Evolutionary conservation across 257 asterid species (phyloP).

Genomic region (Solanum rostratum): DNA sequence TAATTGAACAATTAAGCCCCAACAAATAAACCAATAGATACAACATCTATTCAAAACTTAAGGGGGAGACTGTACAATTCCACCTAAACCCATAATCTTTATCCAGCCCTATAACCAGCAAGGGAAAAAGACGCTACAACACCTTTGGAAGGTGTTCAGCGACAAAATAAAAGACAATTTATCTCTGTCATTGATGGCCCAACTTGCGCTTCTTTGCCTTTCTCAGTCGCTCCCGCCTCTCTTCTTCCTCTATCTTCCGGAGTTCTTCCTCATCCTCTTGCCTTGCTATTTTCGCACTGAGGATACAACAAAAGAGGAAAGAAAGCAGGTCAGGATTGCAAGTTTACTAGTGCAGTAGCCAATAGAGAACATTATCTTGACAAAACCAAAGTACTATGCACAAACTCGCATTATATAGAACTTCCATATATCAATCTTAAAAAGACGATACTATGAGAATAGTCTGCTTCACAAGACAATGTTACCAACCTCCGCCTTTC

Average conservation of each 20-base stretch:
- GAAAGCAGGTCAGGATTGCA: neutral
- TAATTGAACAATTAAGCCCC: neutral
- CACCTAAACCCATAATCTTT: neutral
- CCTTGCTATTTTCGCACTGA: slow-evolving; percentile 53
- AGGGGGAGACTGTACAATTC: neutral
- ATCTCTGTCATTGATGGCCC: slow-evolving; percentile 7
- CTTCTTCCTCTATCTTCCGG: slow-evolving; percentile 69
- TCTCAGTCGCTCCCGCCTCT: slow-evolving; percentile 45
- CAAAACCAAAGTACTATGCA: neutral
- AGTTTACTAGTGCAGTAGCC: neutral
- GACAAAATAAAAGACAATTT: neutral
- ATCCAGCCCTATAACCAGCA: neutral
- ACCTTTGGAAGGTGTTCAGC: neutral
- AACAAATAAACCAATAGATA: neutral
- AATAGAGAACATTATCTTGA: neutral
- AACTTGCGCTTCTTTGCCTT: slow-evolving; percentile 59
- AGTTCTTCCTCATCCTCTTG: slow-evolving; percentile 77
- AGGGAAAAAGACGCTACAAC: neutral
- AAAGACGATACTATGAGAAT: neutral
- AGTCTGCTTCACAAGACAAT: neutral
- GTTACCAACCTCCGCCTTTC: slow-evolving; percentile 63
- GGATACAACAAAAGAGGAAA: neutral
- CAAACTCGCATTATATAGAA: neutral
- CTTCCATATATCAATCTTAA: neutral
- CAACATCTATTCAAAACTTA: neutral